Evolutionary conservation across 768 basidiomycete species (phyloP).

Genomic region (Podaxis carcinomalis): DNA sequence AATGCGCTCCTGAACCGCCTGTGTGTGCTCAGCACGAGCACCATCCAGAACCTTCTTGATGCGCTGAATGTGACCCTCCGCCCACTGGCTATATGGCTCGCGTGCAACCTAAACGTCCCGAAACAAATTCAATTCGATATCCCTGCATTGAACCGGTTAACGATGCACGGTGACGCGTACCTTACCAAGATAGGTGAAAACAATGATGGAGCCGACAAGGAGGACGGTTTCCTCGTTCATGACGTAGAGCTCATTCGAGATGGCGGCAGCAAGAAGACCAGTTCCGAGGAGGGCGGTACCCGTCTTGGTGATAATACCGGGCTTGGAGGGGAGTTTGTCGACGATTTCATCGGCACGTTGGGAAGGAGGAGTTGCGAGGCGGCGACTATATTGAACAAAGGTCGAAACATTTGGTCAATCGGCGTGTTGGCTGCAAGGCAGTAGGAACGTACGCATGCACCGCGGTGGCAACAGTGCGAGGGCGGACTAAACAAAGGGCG

Average conservation of each 20-base stretch:
- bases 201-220: slow-evolving; percentile 76
- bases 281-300: slow-evolving; percentile 89
- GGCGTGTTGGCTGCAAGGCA: slow-evolving; percentile 6
- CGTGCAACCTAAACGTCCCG: slow-evolving; percentile 51
- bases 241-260: slow-evolving; percentile 96
- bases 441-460: slow-evolving; percentile 44
- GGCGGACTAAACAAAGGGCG: slow-evolving; percentile 38
- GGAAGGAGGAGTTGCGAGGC: slow-evolving; percentile 67
- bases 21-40: slow-evolving; percentile 86
- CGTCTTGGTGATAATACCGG: slow-evolving; percentile 90
- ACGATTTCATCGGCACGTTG: slow-evolving; percentile 90
- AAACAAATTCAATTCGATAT: background rate
- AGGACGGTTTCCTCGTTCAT: slow-evolving; percentile 95
- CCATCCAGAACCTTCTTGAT: slow-evolving; percentile 78
- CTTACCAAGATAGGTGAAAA: slow-evolving; percentile 80
- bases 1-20: slow-evolving; percentile 92
- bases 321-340: slow-evolving; percentile 81
- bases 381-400: slow-evolving; percentile 41
- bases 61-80: slow-evolving; percentile 79
- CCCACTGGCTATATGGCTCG: slow-evolving; percentile 92
- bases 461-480: slow-evolving; percentile 46
- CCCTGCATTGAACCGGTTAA: background rate
- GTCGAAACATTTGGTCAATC: slow-evolving; percentile 9
- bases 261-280: slow-evolving; percentile 83
- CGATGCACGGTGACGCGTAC: slow-evolving; percentile 33